Percentiles rank a stretch among this genome's conserved stretches.
Conservation (phyloP, 805 yeast genomes). For the Yamadazyma sp. region DNA sequence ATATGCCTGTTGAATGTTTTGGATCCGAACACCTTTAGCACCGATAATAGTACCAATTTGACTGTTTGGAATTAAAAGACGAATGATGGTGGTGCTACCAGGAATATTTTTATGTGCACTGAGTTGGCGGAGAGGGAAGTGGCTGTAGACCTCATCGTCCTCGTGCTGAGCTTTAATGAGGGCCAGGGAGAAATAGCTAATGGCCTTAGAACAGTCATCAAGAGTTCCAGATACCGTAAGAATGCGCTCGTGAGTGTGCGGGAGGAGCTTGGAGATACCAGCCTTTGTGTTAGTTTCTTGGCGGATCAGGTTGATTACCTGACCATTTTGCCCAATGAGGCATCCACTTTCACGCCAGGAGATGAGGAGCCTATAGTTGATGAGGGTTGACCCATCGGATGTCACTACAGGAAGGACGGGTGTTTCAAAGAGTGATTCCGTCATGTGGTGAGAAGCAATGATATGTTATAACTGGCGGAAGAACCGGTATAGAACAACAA, state of each 20-base stretch:
- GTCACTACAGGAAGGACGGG: slow-evolving; percentile 12
- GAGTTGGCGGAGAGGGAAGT: slow-evolving; percentile 60
- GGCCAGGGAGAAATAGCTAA: slow-evolving; percentile 67
- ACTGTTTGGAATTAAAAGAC: slow-evolving; percentile 76
- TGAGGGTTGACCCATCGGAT: slow-evolving; percentile 27
- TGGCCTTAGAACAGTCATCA: slow-evolving; percentile 66
- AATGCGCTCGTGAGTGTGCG: slow-evolving; percentile 81
- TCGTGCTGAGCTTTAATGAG: slow-evolving; percentile 43
- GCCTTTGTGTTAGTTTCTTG: slow-evolving; percentile 78
- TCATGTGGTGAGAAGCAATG: neutral
- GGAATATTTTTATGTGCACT: slow-evolving; percentile 51
- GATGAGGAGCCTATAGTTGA: slow-evolving; percentile 58
- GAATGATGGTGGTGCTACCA: slow-evolving; percentile 53
- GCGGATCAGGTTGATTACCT: slow-evolving; percentile 71
- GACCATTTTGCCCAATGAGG: slow-evolving; percentile 83
- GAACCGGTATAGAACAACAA: too few species aligned
- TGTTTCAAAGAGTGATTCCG: slow-evolving; percentile 1
- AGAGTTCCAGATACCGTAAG: slow-evolving; percentile 75
- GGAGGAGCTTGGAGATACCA: slow-evolving; percentile 77
- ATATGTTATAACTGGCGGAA: too few species aligned
- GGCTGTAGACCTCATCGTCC: slow-evolving; percentile 36
- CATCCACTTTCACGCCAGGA: slow-evolving; percentile 88
- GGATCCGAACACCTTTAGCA: slow-evolving; percentile 76
- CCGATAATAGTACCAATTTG: slow-evolving; percentile 92
- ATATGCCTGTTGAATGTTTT: slow-evolving; percentile 67